phyloP scores from a whole-genome alignment of 2,329 filamentous ascomycete genomes.

The Aspergillus floridensis region DNA sequence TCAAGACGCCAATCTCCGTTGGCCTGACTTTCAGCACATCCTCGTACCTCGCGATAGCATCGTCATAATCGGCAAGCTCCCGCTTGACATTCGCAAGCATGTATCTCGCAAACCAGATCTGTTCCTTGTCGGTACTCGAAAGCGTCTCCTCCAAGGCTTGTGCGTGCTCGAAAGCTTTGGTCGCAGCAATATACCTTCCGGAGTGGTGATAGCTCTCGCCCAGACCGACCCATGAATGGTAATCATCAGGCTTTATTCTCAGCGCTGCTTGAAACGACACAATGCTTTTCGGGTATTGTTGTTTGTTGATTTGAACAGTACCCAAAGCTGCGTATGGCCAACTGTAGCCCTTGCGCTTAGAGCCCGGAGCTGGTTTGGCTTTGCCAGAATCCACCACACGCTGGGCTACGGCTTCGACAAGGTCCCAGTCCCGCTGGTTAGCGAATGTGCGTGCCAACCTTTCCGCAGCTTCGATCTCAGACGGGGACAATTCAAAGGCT shows the following conservation, averaged over 20 bases:
- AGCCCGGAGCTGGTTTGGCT: constrained; percentile 83
- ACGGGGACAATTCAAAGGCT: constrained; percentile 85
- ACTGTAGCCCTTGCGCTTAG: constrained; percentile 86
- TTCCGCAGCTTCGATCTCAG: constrained; percentile 83
- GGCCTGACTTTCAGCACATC: constrained; percentile 67
- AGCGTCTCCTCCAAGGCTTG: constrained; percentile 67
- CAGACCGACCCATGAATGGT: constrained; percentile 92
- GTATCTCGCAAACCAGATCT: constrained; percentile 94
- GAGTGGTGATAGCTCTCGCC: constrained; percentile 98
- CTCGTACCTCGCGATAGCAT: constrained; percentile 74
- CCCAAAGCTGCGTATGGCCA: constrained; percentile 95
- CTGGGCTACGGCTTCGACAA: constrained; percentile 88
- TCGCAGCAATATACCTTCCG: constrained; percentile 88
- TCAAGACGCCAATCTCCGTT: constrained; percentile 78
- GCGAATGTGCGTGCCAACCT: constrained; percentile 83
- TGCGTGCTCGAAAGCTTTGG: constrained; percentile 84
- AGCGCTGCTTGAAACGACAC: constrained; percentile 89
- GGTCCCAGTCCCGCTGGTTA: constrained; percentile 89
- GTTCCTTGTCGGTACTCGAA: constrained; percentile 56
- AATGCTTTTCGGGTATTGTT: constrained; percentile 84
- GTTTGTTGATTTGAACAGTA: constrained; percentile 90
- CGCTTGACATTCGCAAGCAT: constrained; percentile 94
- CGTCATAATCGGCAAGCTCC: constrained; percentile 85
- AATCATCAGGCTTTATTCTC: constrained; percentile 78
- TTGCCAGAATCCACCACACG: constrained; percentile 93